Percentiles rank a stretch among this genome's conserved stretches.
These are phyloP conservation scores for Lunularia cruciata DNA, from an alignment of 225 moss, liverwort and hornwort genomes.

Conservation along the genomic window DNA sequence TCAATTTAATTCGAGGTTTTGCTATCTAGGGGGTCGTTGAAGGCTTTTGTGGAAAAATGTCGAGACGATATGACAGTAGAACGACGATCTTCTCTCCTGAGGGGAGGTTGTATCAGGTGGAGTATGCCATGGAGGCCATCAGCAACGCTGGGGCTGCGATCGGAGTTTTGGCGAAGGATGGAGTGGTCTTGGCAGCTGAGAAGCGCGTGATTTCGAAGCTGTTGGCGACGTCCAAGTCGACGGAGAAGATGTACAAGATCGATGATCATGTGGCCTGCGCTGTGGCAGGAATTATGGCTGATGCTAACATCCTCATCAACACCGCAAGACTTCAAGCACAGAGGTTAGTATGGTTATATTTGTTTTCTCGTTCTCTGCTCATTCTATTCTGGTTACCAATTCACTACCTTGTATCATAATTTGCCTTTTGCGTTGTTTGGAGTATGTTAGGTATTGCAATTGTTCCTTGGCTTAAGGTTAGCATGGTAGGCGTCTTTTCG, in stretches of 20 bases:
- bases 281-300: conserved; percentile 84
- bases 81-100: conserved; percentile 85
- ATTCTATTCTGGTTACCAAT: not conserved
- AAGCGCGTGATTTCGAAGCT: conserved; percentile 82
- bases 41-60: no score
- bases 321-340: conserved; percentile 68
- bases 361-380: not conserved
- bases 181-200: conserved; percentile 75
- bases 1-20: no score
- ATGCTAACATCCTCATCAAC: conserved; percentile 68
- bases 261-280: conserved; percentile 81
- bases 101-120: conserved; percentile 76
- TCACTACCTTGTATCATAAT: not conserved
- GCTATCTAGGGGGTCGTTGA: no score
- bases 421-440: not conserved
- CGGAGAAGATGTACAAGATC: conserved; percentile 92
- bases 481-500: no score
- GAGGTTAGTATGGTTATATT: no score
- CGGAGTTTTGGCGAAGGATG: conserved; percentile 69
- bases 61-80: conserved; percentile 80
- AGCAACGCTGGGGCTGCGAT: conserved; percentile 81
- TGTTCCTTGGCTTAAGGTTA: not conserved
- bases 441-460: not conserved
- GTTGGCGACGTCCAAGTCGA: conserved; percentile 69
- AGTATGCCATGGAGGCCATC: conserved; percentile 85